Evolutionary conservation across 495 filamentous ascomycete genomes (phyloP).

Genomic region (Neurospora tetrasperma): DNA sequence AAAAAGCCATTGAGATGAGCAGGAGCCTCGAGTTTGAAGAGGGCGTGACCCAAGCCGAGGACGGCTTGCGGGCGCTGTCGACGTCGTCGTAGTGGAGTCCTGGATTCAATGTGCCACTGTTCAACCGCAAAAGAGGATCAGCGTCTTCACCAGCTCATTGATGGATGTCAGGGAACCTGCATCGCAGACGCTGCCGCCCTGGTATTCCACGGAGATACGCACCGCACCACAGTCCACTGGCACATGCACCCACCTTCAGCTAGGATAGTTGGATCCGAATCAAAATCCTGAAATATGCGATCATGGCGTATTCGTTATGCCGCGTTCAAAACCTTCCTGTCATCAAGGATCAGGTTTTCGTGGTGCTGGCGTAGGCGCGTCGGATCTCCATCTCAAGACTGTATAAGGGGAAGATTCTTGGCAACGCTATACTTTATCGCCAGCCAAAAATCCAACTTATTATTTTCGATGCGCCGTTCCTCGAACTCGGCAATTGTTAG

Average conservation of each 20-base stretch:
- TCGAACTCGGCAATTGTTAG: neutral
- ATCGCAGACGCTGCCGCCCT: neutral
- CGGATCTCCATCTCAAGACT: neutral
- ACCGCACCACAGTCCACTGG: neutral
- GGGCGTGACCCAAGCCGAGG: conserved; percentile 50
- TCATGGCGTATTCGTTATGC: neutral
- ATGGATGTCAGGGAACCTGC: neutral
- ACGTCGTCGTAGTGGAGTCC: neutral
- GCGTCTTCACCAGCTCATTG: neutral
- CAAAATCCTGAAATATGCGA: neutral
- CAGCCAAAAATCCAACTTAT: neutral
- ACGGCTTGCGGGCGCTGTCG: conserved; percentile 31
- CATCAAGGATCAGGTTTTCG: neutral
- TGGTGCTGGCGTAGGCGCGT: neutral
- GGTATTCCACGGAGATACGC: neutral
- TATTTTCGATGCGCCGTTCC: neutral
- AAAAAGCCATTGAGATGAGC: conserved; percentile 53
- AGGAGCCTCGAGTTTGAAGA: conserved; percentile 53
- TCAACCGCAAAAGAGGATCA: neutral
- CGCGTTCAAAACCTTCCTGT: neutral
- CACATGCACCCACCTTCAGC: neutral
- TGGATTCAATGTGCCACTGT: neutral
- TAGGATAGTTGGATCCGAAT: neutral
- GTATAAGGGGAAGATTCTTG: neutral
- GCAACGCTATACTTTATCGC: neutral